Conservation (phyloP, 2,329 filamentous ascomycete genomes). For the Claviceps sp. region DNA sequence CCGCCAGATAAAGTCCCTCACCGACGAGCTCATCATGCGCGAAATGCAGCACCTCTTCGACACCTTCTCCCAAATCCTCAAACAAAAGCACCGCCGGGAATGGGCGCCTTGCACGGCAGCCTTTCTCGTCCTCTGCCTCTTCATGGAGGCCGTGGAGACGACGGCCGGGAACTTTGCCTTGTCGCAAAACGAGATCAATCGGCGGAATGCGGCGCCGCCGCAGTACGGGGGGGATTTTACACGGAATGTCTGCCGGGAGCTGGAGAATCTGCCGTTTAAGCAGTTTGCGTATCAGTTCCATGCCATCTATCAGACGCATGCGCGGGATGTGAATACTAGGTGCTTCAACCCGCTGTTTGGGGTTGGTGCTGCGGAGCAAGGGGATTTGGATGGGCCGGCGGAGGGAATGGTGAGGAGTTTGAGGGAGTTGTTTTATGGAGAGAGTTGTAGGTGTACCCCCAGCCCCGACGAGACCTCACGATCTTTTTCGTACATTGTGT, state of each 20-base stretch:
- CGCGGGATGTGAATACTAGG: slow-evolving; percentile 31
- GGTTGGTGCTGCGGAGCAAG: slow-evolving; percentile 24
- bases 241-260: slow-evolving; percentile 32
- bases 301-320: slow-evolving; percentile 44
- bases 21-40: slow-evolving; percentile 39
- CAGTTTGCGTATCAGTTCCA: slow-evolving; percentile 49
- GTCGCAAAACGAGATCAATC: slow-evolving; percentile 35
- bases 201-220: slow-evolving; percentile 23
- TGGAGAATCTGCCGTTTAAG: slow-evolving; percentile 46
- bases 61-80: slow-evolving; percentile 37
- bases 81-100: slow-evolving; percentile 36
- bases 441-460: slow-evolving; percentile 27
- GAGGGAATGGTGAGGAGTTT: slow-evolving; percentile 32
- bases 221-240: slow-evolving; percentile 29
- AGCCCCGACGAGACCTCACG: too few relatives aligned
- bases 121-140: slow-evolving; percentile 42
- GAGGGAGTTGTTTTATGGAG: slow-evolving; percentile 29
- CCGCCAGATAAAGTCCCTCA: slow-evolving; percentile 41
- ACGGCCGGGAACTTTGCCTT: slow-evolving; percentile 39
- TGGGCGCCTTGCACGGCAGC: slow-evolving; percentile 45
- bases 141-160: slow-evolving; percentile 44
- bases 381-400: slow-evolving; percentile 32
- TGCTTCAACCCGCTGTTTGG: slow-evolving; percentile 45
- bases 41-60: slow-evolving; percentile 40
- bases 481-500: too few relatives aligned